Evolutionary conservation across 2,329 filamentous ascomycete species (phyloP), one percentile per base, ranked within the genome.

Genomic region (Colletotrichum limetticola): DNA sequence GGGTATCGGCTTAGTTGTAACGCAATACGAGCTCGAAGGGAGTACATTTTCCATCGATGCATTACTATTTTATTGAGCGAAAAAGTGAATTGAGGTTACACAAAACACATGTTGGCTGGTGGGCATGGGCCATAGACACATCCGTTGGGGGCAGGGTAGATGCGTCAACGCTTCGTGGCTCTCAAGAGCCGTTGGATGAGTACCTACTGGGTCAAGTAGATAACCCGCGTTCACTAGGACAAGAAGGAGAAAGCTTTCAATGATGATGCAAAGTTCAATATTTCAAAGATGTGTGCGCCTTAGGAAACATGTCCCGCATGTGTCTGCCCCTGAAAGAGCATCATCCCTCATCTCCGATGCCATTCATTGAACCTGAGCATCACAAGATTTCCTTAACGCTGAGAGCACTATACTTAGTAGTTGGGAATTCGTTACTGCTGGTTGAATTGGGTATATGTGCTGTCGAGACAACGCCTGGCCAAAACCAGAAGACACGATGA

Each of bases 21-120:
- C 35, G 42, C 42, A 42, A 28, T 66, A 66, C 55, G 30, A 56
- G 37, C 26, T 30, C 28, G 16, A 35, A 22, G 57, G 24, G 66
- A 32, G 30, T 19, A 30, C 24, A 35, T 3, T 16, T 66, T 19
- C 16, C 12, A 62, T 52, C 52, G 8, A 53, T 19, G 22, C 63
- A 12, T n/a, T 49, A 30, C 56, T 42, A 22, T 59, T 63, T 64
- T 55, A 63, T 46, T 52, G 26, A 69, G 59, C 53, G 65, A 59
- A 68, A 68, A 49, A 69, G 53, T 49, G 59, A 35, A 52, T 35
- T 24, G 53, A 53, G 52, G n/a, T 49, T 46, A 26, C 53, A 52
- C 16, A 46, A 26, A 53, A 62, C 19, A 22, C 42, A 49, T 37
- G 22, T 63, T 19, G 58, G 56, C 49, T 19, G n/a, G 26, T 32